Evolutionary conservation across 2,329 filamentous ascomycete genomes (phyloP).

Genomic region (Cryphonectria nitschkei): DNA sequence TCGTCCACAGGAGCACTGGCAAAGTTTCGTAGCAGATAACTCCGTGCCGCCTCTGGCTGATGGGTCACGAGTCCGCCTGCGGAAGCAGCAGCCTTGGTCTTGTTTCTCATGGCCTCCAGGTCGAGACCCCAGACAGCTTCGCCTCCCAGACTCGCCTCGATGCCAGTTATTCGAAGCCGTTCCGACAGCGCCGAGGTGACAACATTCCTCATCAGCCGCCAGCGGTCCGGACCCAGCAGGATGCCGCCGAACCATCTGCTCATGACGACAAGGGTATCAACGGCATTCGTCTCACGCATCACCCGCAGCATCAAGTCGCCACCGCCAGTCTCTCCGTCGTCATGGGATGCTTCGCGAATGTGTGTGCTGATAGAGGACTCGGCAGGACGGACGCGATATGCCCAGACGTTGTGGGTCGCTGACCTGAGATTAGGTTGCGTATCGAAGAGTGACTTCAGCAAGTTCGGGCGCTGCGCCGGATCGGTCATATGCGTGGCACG

Average conservation of each 20-base stretch:
- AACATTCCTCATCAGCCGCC: slow-evolving; percentile 64
- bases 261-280: slow-evolving; percentile 60
- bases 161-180: slow-evolving; percentile 48
- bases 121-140: slow-evolving; percentile 67
- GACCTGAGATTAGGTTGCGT: slow-evolving; percentile 54
- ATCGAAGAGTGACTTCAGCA: slow-evolving; percentile 53
- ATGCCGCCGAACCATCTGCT: slow-evolving; percentile 66
- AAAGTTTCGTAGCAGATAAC: slow-evolving; percentile 65
- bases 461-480: slow-evolving; percentile 44
- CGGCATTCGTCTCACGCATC: slow-evolving; percentile 54
- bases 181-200: slow-evolving; percentile 59
- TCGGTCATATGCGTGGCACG: slow-evolving; percentile 49
- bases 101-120: slow-evolving; percentile 53
- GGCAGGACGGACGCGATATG: slow-evolving; percentile 45
- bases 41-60: slow-evolving; percentile 69
- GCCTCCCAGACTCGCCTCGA: slow-evolving; percentile 46
- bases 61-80: slow-evolving; percentile 70
- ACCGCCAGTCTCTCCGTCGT: slow-evolving; percentile 65
- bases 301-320: slow-evolving; percentile 60
- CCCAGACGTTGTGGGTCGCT: slow-evolving; percentile 65
- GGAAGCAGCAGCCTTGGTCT: slow-evolving; percentile 39
- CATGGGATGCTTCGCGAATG: slow-evolving; percentile 54
- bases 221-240: slow-evolving; percentile 64
- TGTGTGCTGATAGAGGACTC: slow-evolving; percentile 42
- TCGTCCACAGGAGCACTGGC: slow-evolving; percentile 44